Conservation (phyloP, 768 basidiomycete species). For the Termitomyces sp. region DNA sequence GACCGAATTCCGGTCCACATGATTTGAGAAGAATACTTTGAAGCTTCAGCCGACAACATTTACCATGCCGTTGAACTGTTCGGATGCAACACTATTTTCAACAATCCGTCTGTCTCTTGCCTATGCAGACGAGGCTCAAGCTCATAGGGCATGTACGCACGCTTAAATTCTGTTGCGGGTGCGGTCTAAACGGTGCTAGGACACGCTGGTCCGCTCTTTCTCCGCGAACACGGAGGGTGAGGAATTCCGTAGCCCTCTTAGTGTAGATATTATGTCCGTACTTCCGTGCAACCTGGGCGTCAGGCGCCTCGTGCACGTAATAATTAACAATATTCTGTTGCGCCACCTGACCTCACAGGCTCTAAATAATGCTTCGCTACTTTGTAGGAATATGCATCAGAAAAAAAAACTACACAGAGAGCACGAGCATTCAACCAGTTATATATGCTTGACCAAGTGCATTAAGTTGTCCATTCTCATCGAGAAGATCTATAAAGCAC, state of each 20-base stretch:
- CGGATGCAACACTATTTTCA: not conserved
- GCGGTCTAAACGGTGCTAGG: too few species aligned
- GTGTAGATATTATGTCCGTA: too few species aligned
- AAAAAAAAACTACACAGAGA: too few species aligned
- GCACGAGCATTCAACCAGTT: not conserved
- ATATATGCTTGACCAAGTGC: constrained; percentile 15
- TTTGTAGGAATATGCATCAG: too few species aligned
- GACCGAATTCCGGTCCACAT: not conserved
- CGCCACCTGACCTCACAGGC: not conserved
- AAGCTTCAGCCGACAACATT: not conserved
- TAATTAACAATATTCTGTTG: too few species aligned
- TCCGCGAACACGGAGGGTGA: too few species aligned
- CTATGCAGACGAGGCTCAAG: not conserved
- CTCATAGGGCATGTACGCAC: not conserved
- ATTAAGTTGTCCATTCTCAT: constrained; percentile 17
- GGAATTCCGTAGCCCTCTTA: too few species aligned
- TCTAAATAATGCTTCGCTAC: not conserved
- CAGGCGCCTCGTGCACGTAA: too few species aligned
- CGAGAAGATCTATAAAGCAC: constrained; percentile 13
- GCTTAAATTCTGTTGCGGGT: too few species aligned
- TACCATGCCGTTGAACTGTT: not conserved
- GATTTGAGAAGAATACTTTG: not conserved
- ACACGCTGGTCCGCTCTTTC: too few species aligned
- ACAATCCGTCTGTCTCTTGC: not conserved
- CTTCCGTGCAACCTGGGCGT: too few species aligned